phyloP scores from a whole-genome alignment of 495 filamentous ascomycete genomes.

The Daldinia childiae region DNA sequence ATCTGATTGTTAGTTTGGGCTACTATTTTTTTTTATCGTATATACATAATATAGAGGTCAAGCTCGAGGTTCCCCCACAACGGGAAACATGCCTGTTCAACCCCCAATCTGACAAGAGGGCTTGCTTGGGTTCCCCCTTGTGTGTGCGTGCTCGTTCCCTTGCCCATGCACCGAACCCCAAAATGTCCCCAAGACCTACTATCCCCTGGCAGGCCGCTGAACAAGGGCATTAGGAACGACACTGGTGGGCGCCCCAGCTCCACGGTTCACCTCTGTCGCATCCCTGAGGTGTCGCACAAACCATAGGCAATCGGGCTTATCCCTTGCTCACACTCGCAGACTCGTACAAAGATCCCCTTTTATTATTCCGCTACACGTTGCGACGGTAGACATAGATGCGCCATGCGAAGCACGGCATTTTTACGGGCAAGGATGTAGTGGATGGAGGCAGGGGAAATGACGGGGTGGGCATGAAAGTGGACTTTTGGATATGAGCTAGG shows the following conservation, averaged over 20 bases:
- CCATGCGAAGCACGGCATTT: conserved; percentile 44
- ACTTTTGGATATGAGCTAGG: conserved; percentile 7
- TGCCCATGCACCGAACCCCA: conserved; percentile 39
- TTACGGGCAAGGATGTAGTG: conserved; percentile 30
- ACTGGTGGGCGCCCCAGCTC: conserved; percentile 36
- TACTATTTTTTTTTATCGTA: conserved; percentile 16
- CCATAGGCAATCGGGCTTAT: conserved; percentile 41
- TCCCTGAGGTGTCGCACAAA: conserved; percentile 45
- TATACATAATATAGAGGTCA: conserved; percentile 3
- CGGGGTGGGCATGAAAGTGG: conserved; percentile 13
- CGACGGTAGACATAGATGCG: conserved; percentile 38
- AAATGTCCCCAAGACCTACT: conserved; percentile 17
- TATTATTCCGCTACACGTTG: conserved; percentile 37
- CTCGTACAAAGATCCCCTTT: conserved; percentile 43
- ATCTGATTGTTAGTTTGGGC: conserved; percentile 10
- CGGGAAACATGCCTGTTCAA: conserved; percentile 32
- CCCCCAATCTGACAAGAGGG: conserved; percentile 35
- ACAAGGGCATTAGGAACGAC: conserved; percentile 32
- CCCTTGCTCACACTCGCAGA: conserved; percentile 41
- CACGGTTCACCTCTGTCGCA: conserved; percentile 43
- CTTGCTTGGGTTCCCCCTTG: conserved; percentile 30
- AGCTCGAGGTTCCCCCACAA: conserved; percentile 40
- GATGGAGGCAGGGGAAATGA: conserved; percentile 23
- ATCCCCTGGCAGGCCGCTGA: conserved; percentile 26
- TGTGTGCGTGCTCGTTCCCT: conserved; percentile 37